phyloP scores from a whole-genome alignment of 345 rosid species.

The Leavenworthia alabamica region DNA sequence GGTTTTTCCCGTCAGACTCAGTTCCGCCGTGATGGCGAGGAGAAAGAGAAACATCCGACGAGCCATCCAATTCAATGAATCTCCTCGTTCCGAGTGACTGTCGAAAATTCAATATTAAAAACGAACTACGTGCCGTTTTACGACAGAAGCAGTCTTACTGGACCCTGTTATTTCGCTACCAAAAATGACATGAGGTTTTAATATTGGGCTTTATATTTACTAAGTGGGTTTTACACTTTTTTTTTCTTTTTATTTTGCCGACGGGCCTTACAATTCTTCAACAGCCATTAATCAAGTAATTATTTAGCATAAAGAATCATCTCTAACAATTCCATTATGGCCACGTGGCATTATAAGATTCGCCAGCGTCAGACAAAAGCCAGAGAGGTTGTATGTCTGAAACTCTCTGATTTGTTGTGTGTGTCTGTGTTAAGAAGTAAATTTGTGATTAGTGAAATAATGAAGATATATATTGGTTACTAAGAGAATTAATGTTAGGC shows the following conservation, averaged over 20 bases:
- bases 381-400: no score
- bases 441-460: not conserved
- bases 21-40: slow-evolving; percentile 22
- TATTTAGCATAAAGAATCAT: not conserved
- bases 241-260: no score
- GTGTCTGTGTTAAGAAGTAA: not conserved
- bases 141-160: no score
- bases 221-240: slow-evolving; percentile 1
- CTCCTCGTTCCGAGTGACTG: not conserved
- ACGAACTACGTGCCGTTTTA: slow-evolving; percentile 16
- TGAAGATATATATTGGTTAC: not conserved
- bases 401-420: no score
- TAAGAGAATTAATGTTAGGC: slow-evolving; percentile 7
- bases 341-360: slow-evolving; percentile 23
- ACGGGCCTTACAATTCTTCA: no score
- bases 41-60: slow-evolving; percentile 21
- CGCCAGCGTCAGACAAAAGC: no score
- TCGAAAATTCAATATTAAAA: not conserved
- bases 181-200: not conserved
- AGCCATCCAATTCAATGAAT: slow-evolving; percentile 17
- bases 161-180: no score
- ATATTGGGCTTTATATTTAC: not conserved
- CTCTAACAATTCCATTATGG: not conserved
- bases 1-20: not conserved
- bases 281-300: not conserved